Percentiles rank a stretch among this genome's conserved stretches.
Conservation (phyloP, 106 monocot species). For the Dioscorea alata region DNA sequence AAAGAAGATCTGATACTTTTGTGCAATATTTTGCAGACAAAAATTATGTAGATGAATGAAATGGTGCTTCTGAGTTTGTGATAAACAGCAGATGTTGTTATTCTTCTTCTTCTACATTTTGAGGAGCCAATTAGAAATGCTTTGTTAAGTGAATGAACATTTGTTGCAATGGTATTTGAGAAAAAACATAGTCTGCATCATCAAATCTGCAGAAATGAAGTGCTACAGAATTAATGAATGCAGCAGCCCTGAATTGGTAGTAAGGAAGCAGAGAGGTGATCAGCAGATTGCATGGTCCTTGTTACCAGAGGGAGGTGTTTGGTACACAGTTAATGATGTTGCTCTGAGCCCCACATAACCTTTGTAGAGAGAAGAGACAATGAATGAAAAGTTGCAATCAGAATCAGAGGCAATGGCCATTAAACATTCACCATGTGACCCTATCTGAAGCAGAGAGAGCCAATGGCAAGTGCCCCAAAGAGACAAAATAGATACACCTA, state of each 20-base stretch:
- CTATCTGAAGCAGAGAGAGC: not conserved
- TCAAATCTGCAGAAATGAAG: too few relatives aligned
- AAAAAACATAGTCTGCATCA: too few relatives aligned
- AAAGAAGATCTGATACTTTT: constrained; percentile 41
- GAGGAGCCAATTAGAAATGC: too few relatives aligned
- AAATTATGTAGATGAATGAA: constrained; percentile 15
- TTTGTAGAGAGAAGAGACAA: not conserved
- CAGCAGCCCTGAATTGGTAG: too few relatives aligned
- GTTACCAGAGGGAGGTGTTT: not conserved
- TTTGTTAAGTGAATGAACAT: too few relatives aligned
- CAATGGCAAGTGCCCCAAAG: not conserved
- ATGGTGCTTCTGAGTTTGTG: too few relatives aligned
- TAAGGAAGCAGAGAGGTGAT: too few relatives aligned
- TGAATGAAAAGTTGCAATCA: not conserved
- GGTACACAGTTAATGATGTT: not conserved
- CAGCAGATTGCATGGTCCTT: not conserved
- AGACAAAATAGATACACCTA: not conserved
- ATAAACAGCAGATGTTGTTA: too few relatives aligned
- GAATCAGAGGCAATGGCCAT: not conserved
- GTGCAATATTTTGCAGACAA: constrained; percentile 16
- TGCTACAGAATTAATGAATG: too few relatives aligned
- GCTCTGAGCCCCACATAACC: not conserved
- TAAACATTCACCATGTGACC: not conserved
- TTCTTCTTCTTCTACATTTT: too few relatives aligned
- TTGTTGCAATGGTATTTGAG: too few relatives aligned